Evolutionary conservation across 257 asterid species (phyloP).

Genomic region (Fraxinus americana): DNA sequence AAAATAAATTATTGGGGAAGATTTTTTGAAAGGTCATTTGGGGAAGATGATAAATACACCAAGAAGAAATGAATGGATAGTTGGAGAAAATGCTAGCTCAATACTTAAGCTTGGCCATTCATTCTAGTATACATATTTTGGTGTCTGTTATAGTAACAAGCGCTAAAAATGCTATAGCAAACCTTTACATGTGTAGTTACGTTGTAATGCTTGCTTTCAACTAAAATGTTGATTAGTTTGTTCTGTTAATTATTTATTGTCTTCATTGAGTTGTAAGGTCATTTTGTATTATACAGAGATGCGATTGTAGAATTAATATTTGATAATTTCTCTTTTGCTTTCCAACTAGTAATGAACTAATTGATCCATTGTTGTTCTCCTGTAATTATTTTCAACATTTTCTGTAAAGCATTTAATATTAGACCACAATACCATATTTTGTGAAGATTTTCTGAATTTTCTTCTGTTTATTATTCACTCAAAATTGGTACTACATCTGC

Average conservation of each 20-base stretch:
- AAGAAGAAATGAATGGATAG: not conserved
- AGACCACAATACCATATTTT: not conserved
- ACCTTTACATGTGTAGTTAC: not conserved
- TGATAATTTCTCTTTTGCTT: not conserved
- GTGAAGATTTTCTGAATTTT: too few species aligned
- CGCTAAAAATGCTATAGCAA: not conserved
- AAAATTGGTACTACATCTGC: too few species aligned
- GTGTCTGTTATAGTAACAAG: not conserved
- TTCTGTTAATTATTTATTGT: not conserved
- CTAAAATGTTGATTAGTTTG: not conserved
- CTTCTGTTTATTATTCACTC: too few species aligned
- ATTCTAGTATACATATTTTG: not conserved
- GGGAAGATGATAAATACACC: not conserved
- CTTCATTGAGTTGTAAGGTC: not conserved
- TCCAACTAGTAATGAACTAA: not conserved
- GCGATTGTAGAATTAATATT: not conserved
- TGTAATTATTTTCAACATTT: not conserved
- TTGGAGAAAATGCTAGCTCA: not conserved
- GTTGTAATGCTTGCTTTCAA: too few species aligned
- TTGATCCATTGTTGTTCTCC: not conserved
- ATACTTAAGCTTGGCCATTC: not conserved
- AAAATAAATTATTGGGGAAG: too few species aligned
- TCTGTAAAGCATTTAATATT: not conserved
- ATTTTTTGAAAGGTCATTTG: too few species aligned
- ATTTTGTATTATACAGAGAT: not conserved